These are phyloP conservation scores for Trichoderma sp. DNA, from an alignment of 2,329 filamentous ascomycete species.

Conservation along the genomic window DNA sequence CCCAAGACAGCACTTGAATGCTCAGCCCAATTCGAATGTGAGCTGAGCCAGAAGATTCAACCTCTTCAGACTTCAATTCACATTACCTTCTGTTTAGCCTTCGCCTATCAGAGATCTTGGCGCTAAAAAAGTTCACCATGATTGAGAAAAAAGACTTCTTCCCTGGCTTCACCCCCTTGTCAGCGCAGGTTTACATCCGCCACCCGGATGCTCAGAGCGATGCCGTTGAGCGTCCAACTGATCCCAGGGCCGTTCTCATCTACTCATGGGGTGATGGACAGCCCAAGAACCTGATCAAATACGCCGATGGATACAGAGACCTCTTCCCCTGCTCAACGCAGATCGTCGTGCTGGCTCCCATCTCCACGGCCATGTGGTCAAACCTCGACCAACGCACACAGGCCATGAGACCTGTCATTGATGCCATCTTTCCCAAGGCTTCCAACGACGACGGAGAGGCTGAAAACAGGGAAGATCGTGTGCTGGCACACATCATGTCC, in stretches of 20 bases:
- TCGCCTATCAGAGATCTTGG: neutral
- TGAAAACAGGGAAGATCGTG: slow-evolving; percentile 28
- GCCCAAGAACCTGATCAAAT: slow-evolving; percentile 58
- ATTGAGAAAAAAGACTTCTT: slow-evolving; percentile 30
- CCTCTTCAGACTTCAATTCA: neutral
- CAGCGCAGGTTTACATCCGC: slow-evolving; percentile 50
- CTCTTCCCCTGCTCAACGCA: slow-evolving; percentile 55
- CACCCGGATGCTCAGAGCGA: slow-evolving; percentile 32
- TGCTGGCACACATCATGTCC: slow-evolving; percentile 58
- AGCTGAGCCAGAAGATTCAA: neutral
- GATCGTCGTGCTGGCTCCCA: slow-evolving; percentile 54
- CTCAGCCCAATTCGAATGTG: neutral
- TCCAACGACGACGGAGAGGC: slow-evolving; percentile 30
- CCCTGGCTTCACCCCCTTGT: slow-evolving; percentile 50
- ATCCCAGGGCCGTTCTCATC: slow-evolving; percentile 52
- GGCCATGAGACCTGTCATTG: slow-evolving; percentile 49
- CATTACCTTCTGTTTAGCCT: neutral
- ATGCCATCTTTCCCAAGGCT: slow-evolving; percentile 38
- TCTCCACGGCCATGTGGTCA: slow-evolving; percentile 49
- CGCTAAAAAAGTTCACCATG: neutral
- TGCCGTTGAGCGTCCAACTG: slow-evolving; percentile 28
- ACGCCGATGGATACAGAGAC: slow-evolving; percentile 52
- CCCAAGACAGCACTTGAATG: neutral
- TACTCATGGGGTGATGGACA: slow-evolving; percentile 61
- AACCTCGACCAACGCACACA: slow-evolving; percentile 46